Conservation (phyloP, 768 basidiomycete species). For the Kwoniella sp. region DNA sequence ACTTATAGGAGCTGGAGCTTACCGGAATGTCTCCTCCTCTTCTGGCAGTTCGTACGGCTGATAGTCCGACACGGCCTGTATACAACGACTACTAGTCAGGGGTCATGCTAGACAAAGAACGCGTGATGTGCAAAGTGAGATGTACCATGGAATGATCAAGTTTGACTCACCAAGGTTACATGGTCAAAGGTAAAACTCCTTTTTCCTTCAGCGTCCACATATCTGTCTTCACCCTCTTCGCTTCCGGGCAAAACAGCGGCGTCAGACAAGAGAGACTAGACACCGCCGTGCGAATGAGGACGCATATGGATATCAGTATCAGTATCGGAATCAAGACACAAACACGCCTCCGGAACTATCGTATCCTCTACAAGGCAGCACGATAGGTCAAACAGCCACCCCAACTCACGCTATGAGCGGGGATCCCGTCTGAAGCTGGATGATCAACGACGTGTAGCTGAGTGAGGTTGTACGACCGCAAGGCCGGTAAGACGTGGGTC, state of each 20-base stretch:
- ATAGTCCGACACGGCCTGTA: slow-evolving; percentile 62
- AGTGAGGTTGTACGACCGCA: slow-evolving; percentile 80
- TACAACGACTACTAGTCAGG: not conserved
- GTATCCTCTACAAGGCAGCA: too few relatives aligned
- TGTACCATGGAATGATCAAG: too few relatives aligned
- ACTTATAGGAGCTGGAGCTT: slow-evolving; percentile 28
- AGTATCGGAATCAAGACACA: too few relatives aligned
- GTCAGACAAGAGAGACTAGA: slow-evolving; percentile 78
- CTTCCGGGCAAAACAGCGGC: slow-evolving; percentile 63
- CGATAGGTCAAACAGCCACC: not conserved
- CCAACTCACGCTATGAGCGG: slow-evolving; percentile 66
- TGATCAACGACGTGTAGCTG: slow-evolving; percentile 87
- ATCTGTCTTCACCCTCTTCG: slow-evolving; percentile 66
- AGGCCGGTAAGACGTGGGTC: slow-evolving; percentile 71
- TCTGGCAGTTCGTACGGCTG: slow-evolving; percentile 66
- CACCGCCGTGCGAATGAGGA: too few relatives aligned
- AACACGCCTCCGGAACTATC: too few relatives aligned
- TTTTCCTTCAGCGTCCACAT: slow-evolving; percentile 79
- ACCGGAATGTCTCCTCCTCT: slow-evolving; percentile 78
- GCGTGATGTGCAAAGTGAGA: too few relatives aligned
- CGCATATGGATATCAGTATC: too few relatives aligned
- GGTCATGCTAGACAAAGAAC: not conserved
- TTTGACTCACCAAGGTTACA: slow-evolving; percentile 66
- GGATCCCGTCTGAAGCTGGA: slow-evolving; percentile 63
- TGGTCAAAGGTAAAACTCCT: slow-evolving; percentile 84